phyloP scores from a whole-genome alignment of 352 stramenopile genomes.

The Phytophthora megakarya region DNA sequence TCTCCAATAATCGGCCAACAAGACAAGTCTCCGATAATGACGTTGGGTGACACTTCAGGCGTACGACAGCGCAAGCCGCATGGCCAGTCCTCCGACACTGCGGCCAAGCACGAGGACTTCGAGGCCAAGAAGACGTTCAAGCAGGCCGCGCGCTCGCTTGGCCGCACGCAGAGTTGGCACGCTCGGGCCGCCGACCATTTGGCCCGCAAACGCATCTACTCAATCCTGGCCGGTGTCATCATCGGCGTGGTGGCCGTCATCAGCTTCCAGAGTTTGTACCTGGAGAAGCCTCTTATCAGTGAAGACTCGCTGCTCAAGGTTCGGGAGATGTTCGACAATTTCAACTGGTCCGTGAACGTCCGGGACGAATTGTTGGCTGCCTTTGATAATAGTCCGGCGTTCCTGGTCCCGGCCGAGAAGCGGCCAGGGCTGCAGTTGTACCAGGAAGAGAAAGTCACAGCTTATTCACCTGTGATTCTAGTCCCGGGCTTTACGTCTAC shows the following conservation, averaged over 20 bases:
- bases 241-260: conserved; percentile 63
- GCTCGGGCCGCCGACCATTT: conserved; percentile 55
- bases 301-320: conserved; percentile 55
- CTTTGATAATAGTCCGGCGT: conserved; percentile 62
- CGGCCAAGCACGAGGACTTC: conserved; percentile 17
- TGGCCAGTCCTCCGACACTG: conserved; percentile 1
- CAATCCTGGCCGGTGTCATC: conserved; percentile 58
- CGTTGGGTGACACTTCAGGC: conserved; percentile 6
- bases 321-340: conserved; percentile 61
- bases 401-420: conserved; percentile 38
- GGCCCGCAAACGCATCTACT: conserved; percentile 71
- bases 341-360: conserved; percentile 73
- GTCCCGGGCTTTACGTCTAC: conserved; percentile 94
- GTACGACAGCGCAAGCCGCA: conserved; percentile 41
- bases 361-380: conserved; percentile 65
- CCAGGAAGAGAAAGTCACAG: conserved; percentile 53
- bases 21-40: conserved; percentile 22
- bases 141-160: conserved; percentile 30
- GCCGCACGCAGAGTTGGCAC: conserved; percentile 65
- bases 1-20: conserved; percentile 4
- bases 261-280: conserved; percentile 51
- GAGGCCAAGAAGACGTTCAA: conserved; percentile 30
- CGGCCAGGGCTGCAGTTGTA: conserved; percentile 57
- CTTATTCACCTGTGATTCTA: conserved; percentile 86
- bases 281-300: conserved; percentile 54